Evolutionary conservation across 148 eudicot species (phyloP), one percentile per base, ranked within the genome.

Genomic region (Cornus kousa): DNA sequence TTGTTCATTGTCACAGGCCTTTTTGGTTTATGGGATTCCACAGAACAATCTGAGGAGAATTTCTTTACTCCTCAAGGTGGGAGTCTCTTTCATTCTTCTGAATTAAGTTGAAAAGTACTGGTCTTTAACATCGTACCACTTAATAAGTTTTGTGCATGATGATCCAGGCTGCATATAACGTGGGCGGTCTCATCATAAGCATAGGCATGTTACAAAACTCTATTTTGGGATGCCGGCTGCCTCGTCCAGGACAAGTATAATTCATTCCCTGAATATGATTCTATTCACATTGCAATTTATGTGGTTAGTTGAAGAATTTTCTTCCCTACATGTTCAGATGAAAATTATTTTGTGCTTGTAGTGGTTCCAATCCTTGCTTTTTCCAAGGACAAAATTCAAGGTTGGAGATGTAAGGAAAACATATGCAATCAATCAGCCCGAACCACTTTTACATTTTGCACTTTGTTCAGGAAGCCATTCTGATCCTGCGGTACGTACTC

Each of bases 201-300:
- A 86, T 90, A 70, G 87, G 88, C 81, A 88, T 86, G 82, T 93
- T 96, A 78, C 97, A 93, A 81, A 87, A 81, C 77, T 90, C 85
- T 70, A 89, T 96, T 40, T 80, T 96, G 57, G 87, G 90, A 69
- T 88, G 94, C 77, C 86, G 91, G 60, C 77, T 92, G 87, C 92
- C 98, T 84, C 93, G 88, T 68, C 95, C 97, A 48, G 94, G 93
- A 81, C 97, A 91, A 80, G 99, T 96, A 90, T 32, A 35, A 57
- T 43, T 75, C 50, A 12, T 35, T 60, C 64, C 72, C 69, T 77
- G 22, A 68, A 43, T 43, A 43, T 43, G 59, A 16, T 16, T 11
- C 17, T 53, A 17, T 53, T 53, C 19, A 12, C 48, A 43, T 11
- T 53, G 59, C 3, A 1, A 53, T 16, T 53, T 12, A 53, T 16